These are phyloP conservation scores for Omphalotus guepiniiformis DNA, from an alignment of 768 basidiomycete genomes.

Conservation along the genomic window DNA sequence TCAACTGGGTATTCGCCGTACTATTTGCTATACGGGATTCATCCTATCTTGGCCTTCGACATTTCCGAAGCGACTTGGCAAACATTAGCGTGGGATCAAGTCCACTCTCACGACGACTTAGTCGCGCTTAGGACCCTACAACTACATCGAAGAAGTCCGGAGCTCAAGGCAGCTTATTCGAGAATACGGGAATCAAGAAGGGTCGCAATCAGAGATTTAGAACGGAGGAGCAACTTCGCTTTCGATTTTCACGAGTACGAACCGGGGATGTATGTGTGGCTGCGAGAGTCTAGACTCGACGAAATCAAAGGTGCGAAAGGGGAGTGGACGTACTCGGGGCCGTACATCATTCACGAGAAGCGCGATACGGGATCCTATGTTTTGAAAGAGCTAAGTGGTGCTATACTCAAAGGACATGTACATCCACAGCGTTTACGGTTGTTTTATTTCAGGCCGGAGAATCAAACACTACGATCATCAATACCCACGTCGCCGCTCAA, in stretches of 20 bases:
- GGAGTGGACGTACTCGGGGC: constrained; percentile 24
- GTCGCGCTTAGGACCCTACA: constrained; percentile 20
- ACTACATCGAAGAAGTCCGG: constrained; percentile 16
- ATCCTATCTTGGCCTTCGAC: constrained; percentile 26
- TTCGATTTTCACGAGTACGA: constrained; percentile 18
- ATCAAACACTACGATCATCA: constrained; percentile 6
- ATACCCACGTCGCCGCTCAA: no score
- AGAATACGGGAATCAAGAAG: constrained; percentile 11
- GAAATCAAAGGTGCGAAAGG: constrained; percentile 25
- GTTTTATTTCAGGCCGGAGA: constrained; percentile 8
- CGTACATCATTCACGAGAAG: constrained; percentile 15
- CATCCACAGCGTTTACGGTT: background rate
- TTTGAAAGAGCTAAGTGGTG: constrained; percentile 7
- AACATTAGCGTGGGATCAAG: constrained; percentile 19
- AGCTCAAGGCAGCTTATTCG: constrained; percentile 10
- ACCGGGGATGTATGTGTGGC: constrained; percentile 25
- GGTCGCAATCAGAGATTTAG: constrained; percentile 19
- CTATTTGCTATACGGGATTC: constrained; percentile 25
- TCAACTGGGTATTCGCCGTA: constrained; percentile 28
- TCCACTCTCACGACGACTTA: constrained; percentile 19
- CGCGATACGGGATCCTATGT: background rate
- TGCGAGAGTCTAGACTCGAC: constrained; percentile 27
- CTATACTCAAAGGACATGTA: constrained; percentile 4
- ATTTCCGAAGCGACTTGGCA: constrained; percentile 25
- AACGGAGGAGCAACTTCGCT: constrained; percentile 9